Evolutionary conservation across 2,329 filamentous ascomycete species (phyloP), one percentile per base, ranked within the genome.

Genomic region (Grosmannia serpens): DNA sequence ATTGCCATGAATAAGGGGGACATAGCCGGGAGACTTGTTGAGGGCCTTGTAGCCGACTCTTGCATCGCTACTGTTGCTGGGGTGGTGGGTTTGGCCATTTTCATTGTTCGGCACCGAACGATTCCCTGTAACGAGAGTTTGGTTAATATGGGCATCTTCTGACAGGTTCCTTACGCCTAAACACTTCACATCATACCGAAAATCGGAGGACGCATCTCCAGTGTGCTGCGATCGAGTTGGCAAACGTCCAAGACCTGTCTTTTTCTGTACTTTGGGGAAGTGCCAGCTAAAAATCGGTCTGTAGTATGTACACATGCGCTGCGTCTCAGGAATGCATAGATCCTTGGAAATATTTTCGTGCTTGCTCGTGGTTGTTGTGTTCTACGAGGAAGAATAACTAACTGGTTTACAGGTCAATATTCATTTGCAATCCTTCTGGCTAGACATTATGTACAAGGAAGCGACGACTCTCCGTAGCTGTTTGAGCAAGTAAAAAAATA

Each of bases 241-340:
- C 47, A 27, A 22, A 27, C 26, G 3, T 9, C 17, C 8, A 27
- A 27, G 22, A 26, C 47, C 15, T 24, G 22, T 50, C 9, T 5
- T 50, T 27, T 50, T 10, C 24, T 27, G 24, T 3, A 26, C 6
- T 20, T 6, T n/a, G 20, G n/a, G 20, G 20, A n/a, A 2, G 7
- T n/a, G 20, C 41, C 41, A 44, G 41, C 20, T 22, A 6, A n/a
- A n/a, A 20, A n/a, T 10, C 8, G 4, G 20, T 1, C 41, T 44
- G 20, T 17, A 10, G 41, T n/a, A 20, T 20, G 17, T 20, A 15
- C 38, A 44, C 9, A 10, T 13, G 29, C 10, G 20, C 33, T 15
- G 20, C 5, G 58, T 59, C 8, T 57, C 57, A 20, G 60, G 60
- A 26, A 60, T 59, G 4, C 54, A 24, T 26, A 50, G 46, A 22